phyloP scores from a whole-genome alignment of 2,329 filamentous ascomycete genomes.

The Neopestalotiopsis sp. region DNA sequence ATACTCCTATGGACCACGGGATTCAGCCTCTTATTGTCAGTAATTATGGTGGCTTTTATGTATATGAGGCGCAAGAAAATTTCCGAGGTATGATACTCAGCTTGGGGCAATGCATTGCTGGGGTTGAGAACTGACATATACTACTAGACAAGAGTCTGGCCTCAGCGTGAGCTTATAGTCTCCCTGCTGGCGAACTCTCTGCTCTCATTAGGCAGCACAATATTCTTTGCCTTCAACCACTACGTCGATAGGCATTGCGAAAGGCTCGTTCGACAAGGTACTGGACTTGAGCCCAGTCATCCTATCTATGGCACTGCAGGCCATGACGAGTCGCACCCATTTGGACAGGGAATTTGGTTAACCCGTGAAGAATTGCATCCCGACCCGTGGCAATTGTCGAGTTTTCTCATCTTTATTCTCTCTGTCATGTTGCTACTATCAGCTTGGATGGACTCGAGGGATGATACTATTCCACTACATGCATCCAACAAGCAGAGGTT shows the following conservation, averaged over 20 bases:
- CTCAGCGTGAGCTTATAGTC: background rate
- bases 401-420: conserved; percentile 5
- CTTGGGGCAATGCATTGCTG: background rate
- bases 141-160: conserved; percentile 11
- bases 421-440: conserved; percentile 10
- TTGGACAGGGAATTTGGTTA: background rate
- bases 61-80: background rate
- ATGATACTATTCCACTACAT: background rate
- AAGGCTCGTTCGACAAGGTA: background rate
- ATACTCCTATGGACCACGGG: background rate
- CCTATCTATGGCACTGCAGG: background rate
- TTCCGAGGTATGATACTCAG: background rate
- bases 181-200: conserved; percentile 2
- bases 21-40: background rate
- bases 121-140: background rate
- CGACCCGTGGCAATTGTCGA: background rate
- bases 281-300: background rate
- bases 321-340: background rate
- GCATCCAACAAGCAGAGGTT: background rate
- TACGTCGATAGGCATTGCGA: background rate
- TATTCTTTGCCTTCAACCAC: conserved; percentile 5
- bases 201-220: background rate
- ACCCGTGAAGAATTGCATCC: background rate
- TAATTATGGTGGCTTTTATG: background rate
- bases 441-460: conserved; percentile 12